Evolutionary conservation across 306 rosid genomes (phyloP), one percentile per base, ranked within the genome.

Genomic region (Cicer chorassanicum): DNA sequence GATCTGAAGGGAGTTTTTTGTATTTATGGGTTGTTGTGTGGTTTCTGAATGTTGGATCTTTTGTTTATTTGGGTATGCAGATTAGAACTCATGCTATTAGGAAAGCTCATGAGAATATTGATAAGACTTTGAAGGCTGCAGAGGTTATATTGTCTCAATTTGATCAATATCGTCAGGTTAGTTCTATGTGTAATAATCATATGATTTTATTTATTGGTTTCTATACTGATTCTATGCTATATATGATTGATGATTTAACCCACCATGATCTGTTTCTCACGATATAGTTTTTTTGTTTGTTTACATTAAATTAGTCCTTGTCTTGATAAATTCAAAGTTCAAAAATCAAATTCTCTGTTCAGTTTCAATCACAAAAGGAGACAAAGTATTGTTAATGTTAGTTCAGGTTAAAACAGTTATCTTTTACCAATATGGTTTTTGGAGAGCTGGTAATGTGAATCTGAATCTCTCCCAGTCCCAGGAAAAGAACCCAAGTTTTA

Each of bases 91-190:
- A 94, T 75, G 90, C 96, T 49, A 92, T 94, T 68, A 81, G 99
- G 73, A 92, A 94, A 89, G 99, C 97, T 74, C 96, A 94, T 69
- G 99, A 88, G 85, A 91, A 94, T 66, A 94, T 94, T 72, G 99
- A 94, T 14, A 92, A 80, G 88, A 90, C 96, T 75, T 76, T 90
- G 88, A 94, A 94, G 82, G 84, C 91, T 76, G 99, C 99, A 0
- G 99, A 94, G 83, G 92, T 84, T 66, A 69, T 94, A 40, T 79
- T 94, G 88, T 82, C 89, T 8, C 96, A 94, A 70, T 94, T 94
- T 39, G 99, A 94, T 87, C 93, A 90, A 56, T 90, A 81, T 80
- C 97, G 84, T 44, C 95, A 94, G 99, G 99, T 91, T 82, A 73
- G 83, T 81, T 62, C 16, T 42, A 4, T 29, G 36, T 29, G 5